Percentiles rank a stretch among this genome's conserved stretches.
phyloP scores from a whole-genome alignment of 345 rosid genomes.

The Zanthoxylum bungeanum region DNA sequence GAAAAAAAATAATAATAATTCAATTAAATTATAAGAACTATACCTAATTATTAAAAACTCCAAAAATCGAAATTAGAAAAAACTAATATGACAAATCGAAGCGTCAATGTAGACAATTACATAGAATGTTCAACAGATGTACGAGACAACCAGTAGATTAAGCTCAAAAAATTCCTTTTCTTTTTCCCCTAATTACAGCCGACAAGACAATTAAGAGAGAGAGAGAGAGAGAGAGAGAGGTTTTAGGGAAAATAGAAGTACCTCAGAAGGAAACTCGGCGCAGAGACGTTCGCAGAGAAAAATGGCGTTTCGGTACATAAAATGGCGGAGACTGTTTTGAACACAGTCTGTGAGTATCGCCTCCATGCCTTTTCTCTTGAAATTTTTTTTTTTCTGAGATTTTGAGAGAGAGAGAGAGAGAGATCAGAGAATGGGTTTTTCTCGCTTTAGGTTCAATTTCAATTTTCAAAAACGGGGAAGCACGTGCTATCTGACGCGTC shows the following conservation, averaged over 20 bases:
- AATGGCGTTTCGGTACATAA: constrained; percentile 78
- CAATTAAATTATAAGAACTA: not conserved
- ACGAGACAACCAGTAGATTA: not conserved
- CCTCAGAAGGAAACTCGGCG: constrained; percentile 99
- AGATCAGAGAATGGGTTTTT: too few species aligned
- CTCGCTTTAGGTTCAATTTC: too few species aligned
- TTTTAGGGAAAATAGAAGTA: constrained; percentile 9
- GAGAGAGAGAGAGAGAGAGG: not conserved
- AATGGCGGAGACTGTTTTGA: constrained; percentile 80
- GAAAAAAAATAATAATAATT: not conserved
- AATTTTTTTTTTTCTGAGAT: constrained; percentile 8
- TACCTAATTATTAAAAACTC: constrained; percentile 2
- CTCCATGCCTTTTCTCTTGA: constrained; percentile 61
- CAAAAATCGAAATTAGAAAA: not conserved
- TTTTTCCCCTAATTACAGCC: not conserved
- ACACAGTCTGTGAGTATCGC: constrained; percentile 76
- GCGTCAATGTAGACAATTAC: not conserved
- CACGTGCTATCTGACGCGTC: too few species aligned
- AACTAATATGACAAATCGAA: not conserved
- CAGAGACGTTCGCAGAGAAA: constrained; percentile 98
- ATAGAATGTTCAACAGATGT: not conserved
- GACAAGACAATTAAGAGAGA: constrained; percentile 2
- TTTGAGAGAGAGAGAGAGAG: constrained; percentile 14
- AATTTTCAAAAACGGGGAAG: too few species aligned
- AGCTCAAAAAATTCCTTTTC: not conserved